These are phyloP conservation scores for Physcomitrium patens DNA, from an alignment of 225 moss, liverwort and hornwort genomes.

Conservation along the genomic window DNA sequence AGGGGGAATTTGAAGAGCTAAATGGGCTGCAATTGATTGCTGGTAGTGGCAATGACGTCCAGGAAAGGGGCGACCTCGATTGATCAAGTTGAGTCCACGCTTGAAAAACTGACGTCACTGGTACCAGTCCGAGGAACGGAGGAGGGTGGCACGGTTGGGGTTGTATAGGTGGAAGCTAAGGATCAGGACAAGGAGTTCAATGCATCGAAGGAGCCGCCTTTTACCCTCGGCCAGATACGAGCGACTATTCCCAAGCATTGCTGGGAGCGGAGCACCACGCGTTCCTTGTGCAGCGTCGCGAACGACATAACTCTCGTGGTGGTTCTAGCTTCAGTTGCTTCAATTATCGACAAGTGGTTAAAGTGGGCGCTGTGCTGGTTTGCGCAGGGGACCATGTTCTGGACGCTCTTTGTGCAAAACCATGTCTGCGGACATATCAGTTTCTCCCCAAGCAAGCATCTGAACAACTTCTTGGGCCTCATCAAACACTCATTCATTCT, in stretches of 20 bases:
- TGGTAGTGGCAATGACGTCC: no score
- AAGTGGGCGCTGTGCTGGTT: conserved; percentile 74
- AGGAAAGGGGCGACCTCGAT: no score
- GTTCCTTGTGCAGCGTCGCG: conserved; percentile 54
- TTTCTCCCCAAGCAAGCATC: conserved; percentile 46
- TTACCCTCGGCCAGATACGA: conserved; percentile 71
- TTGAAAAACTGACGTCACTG: no score
- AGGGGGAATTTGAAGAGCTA: no score
- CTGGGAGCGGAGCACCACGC: conserved; percentile 52
- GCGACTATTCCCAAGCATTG: conserved; percentile 81
- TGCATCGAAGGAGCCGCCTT: conserved; percentile 48
- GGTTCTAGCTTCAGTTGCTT: conserved; percentile 40
- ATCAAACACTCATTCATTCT: conserved; percentile 61
- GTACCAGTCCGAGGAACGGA: no score
- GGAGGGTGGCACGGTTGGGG: no score
- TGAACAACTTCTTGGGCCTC: conserved; percentile 61
- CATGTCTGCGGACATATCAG: conserved; percentile 82
- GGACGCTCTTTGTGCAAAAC: conserved; percentile 74
- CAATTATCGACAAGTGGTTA: conserved; percentile 31
- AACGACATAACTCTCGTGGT: conserved; percentile 47
- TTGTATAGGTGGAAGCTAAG: no score
- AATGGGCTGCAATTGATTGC: no score
- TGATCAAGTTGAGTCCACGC: no score
- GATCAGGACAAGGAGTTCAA: no score
- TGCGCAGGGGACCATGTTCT: conserved; percentile 76